Evolutionary conservation across 495 filamentous ascomycete genomes (phyloP), one percentile per base, ranked within the genome.

Genomic region (Sordaria brevicollis): DNA sequence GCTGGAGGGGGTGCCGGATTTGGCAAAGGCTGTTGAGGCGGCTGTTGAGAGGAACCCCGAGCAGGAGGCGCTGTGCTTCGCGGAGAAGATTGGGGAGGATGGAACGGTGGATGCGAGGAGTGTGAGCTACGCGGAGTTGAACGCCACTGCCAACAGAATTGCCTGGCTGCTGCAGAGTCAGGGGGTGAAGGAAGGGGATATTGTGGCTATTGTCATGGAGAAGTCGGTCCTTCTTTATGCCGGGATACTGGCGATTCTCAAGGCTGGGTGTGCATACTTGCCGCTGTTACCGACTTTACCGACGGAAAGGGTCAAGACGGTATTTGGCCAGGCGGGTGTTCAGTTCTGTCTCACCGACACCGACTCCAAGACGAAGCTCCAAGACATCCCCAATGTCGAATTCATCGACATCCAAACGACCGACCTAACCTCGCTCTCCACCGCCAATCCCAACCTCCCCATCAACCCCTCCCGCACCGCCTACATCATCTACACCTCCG

Each of bases 251-350:
- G 93, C 89, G 0, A 84, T 90, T 19, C 74, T 91, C 4, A 93
- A 94, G 70, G 79, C 86, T 13, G 91, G 91, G 9, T 89, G 88
- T 68, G 92, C 89, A 35, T 93, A 94, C 76, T 77, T 94, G 57
- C 90, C 91, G 0, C 79, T 95, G 15, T 82, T 88, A 1, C 87
- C 90, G 11, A 85, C 82, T n/a, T 88, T 87, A 0, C 90, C 92
- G 3, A 31, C 70, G 0, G 79, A 87, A 33, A 81, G 89, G 39
- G 79, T 89, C 13, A 72, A 79, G 17, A 75, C 79, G 8, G 89
- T 92, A 57, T 70, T 93, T 8, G 39, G 78, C 13, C 83, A 87
- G 62, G 83, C 88, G 2, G 77, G 77, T 4, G 81, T 88, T 13
- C 68, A 68, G 29, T 33, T 85, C 8, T 88, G 85, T 49, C 70